Conservation (phyloP, 2,329 filamentous ascomycete genomes). For the Claviceps africana region DNA sequence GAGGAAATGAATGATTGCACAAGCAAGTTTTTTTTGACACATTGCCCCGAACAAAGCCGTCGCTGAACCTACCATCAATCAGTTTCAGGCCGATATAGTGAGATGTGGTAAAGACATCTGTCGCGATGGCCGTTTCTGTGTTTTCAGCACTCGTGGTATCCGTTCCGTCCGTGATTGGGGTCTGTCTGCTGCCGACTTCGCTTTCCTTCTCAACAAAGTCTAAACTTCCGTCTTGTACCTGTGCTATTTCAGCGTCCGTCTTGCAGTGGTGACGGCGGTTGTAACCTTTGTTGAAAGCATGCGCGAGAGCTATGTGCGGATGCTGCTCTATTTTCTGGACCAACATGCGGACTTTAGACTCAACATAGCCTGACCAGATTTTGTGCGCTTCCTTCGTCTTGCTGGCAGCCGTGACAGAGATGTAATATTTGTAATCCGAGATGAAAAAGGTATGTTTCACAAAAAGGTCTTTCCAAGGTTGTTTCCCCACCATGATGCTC, state of each 20-base stretch:
- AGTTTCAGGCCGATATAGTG: conserved; percentile 88
- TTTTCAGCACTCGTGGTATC: conserved; percentile 31
- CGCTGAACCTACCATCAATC: conserved; percentile 47
- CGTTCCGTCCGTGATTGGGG: neutral
- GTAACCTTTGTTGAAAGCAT: conserved; percentile 87
- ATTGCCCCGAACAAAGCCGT: neutral
- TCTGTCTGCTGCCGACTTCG: conserved; percentile 20
- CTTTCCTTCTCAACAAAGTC: conserved; percentile 29
- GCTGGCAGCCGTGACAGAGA: conserved; percentile 73
- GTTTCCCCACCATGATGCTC: conserved; percentile 63
- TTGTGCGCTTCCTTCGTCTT: conserved; percentile 73
- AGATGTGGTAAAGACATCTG: conserved; percentile 68
- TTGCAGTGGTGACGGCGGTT: conserved; percentile 65
- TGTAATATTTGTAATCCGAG: conserved; percentile 84
- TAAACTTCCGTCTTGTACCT: conserved; percentile 40
- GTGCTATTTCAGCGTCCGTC: conserved; percentile 33
- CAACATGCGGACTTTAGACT: conserved; percentile 81
- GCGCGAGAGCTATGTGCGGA: conserved; percentile 65
- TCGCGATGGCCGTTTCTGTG: conserved; percentile 12
- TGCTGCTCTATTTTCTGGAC: conserved; percentile 74
- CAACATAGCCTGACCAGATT: conserved; percentile 80
- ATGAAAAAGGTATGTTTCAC: conserved; percentile 89
- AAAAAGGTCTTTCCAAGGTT: conserved; percentile 79
- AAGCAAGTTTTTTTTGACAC: neutral
- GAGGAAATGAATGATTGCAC: neutral